Percentiles rank a stretch among this genome's conserved stretches.
These are phyloP conservation scores for Scheffersomyces titani DNA, from an alignment of 1,139 yeast species.

Conservation along the genomic window DNA sequence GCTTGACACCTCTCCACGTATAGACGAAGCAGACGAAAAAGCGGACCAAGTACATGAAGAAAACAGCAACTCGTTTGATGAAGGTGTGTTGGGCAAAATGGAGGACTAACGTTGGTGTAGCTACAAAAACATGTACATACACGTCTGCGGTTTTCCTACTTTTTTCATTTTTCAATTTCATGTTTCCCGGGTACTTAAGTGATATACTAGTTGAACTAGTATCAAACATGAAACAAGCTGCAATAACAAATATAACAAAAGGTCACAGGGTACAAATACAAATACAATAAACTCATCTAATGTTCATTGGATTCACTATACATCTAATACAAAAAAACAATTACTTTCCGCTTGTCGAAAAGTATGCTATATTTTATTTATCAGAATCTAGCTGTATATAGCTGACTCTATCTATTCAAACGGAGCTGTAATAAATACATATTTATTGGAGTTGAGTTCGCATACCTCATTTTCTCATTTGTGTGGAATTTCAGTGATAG, in stretches of 20 bases:
- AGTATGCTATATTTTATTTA: neutral
- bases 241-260: neutral
- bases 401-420: neutral
- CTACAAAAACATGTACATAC: neutral
- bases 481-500: no score
- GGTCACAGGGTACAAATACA: neutral
- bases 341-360: neutral
- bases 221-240: neutral
- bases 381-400: neutral
- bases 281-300: neutral
- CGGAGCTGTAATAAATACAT: neutral
- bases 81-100: constrained; percentile 24
- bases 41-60: constrained; percentile 6
- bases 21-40: constrained; percentile 2
- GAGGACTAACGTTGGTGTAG: constrained; percentile 12
- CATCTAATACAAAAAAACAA: neutral
- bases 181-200: neutral
- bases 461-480: neutral
- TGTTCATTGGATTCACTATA: neutral
- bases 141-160: neutral
- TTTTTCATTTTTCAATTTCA: neutral
- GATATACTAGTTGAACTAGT: constrained; percentile 1
- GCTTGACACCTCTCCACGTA: constrained; percentile 5
- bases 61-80: constrained; percentile 10
- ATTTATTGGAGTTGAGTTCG: neutral